Evolutionary conservation across 2,329 filamentous ascomycete genomes (phyloP).

Genomic region (Zasmidium angulare): DNA sequence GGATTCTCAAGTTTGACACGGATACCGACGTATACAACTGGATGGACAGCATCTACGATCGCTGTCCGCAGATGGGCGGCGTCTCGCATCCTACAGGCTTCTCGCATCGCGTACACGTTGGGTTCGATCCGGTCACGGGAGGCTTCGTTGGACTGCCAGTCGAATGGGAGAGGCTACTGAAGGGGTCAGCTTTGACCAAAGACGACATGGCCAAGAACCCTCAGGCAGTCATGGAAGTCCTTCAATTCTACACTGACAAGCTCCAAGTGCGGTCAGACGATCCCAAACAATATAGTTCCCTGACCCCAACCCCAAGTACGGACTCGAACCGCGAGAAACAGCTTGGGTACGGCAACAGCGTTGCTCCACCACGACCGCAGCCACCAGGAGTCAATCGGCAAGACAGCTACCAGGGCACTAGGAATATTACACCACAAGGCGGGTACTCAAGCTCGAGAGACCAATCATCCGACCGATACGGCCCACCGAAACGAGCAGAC

Average conservation of each 20-base stretch:
- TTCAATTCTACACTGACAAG: conserved; percentile 81
- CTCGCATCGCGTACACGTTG: conserved; percentile 93
- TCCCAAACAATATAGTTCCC: conserved; percentile 65
- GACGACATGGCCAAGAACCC: conserved; percentile 98
- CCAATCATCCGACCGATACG: conserved; percentile 27
- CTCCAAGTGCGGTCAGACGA: conserved; percentile 73
- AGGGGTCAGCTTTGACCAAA: conserved; percentile 94
- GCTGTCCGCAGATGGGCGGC: conserved; percentile 95
- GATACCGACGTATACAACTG: conserved; percentile 98
- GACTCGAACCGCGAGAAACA: conserved; percentile 47
- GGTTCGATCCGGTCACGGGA: conserved; percentile 92
- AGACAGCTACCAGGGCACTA: conserved; percentile 45
- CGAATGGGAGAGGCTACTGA: conserved; percentile 96
- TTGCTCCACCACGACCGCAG: conserved; percentile 50
- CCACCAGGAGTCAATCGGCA: conserved; percentile 46
- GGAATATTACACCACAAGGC: conserved; percentile 20
- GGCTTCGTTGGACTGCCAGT: conserved; percentile 92
- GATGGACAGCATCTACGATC: conserved; percentile 97
- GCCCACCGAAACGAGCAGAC: conserved; percentile 28
- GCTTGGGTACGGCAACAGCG: conserved; percentile 50
- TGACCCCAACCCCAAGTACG: conserved; percentile 66
- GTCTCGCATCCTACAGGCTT: conserved; percentile 99
- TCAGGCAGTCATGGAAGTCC: conserved; percentile 67
- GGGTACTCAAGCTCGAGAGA: conserved; percentile 25
- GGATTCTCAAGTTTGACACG: conserved; percentile 90